Percentiles rank a stretch among this genome's conserved stretches.
phyloP scores from a whole-genome alignment of 345 rosid species.

The Eucalyptus rudis region DNA sequence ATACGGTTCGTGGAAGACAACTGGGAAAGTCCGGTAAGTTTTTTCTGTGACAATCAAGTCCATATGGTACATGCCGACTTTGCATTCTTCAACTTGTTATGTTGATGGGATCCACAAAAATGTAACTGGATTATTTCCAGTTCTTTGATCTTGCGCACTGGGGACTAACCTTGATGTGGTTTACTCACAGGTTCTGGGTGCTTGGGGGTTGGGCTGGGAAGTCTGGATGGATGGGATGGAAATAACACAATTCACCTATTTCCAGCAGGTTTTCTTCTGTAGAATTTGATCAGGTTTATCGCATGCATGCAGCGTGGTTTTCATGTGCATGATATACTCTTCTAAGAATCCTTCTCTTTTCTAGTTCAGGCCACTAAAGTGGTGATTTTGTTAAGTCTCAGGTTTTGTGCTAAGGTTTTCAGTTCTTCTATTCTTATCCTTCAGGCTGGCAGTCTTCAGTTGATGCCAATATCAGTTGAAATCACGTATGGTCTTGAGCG shows the following conservation, averaged over 20 bases:
- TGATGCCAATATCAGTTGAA: constrained; percentile 92
- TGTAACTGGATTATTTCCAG: neutral
- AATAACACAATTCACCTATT: constrained; percentile 96
- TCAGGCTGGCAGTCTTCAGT: constrained; percentile 90
- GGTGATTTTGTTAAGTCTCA: neutral
- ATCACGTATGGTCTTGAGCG: constrained; percentile 98
- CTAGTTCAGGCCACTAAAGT: neutral
- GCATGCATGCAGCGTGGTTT: neutral
- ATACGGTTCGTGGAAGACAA: constrained; percentile 97
- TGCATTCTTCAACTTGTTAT: neutral
- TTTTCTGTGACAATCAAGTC: neutral
- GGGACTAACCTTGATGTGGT: neutral
- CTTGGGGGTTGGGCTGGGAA: constrained; percentile 99
- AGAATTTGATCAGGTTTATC: neutral
- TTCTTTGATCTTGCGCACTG: neutral
- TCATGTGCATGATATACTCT: neutral
- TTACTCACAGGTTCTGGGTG: constrained; percentile 82
- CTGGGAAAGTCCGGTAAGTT: constrained; percentile 97
- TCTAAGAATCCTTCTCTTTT: neutral
- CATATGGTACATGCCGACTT: neutral
- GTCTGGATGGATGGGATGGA: constrained; percentile 99
- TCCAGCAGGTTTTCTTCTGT: constrained; percentile 69
- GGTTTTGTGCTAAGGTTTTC: neutral
- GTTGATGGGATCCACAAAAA: neutral
- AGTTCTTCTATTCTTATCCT: neutral